A percentile compares a stretch with the other conserved stretches of the same genome.
Evolutionary conservation across 192 early-diverging fungal species (phyloP).

Genomic region (Coemansia sp.): DNA sequence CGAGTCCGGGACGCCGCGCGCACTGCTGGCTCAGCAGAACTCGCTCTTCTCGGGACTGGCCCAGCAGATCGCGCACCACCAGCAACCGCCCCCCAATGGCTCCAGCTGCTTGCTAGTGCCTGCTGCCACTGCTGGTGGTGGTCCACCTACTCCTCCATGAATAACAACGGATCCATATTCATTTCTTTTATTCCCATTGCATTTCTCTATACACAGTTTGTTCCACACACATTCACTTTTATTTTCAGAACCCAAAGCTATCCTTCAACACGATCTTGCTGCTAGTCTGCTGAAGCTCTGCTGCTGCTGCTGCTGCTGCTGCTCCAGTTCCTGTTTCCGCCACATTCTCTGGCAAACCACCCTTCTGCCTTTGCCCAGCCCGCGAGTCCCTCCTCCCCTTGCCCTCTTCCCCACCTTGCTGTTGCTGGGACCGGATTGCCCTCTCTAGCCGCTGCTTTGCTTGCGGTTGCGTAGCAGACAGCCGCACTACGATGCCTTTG

Average conservation of each 20-base stretch:
- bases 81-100: no score
- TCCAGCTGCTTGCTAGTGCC: no score
- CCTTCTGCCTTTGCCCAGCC: no score
- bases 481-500: conserved; percentile 19
- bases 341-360: background rate
- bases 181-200: background rate
- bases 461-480: conserved; percentile 22
- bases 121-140: background rate
- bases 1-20: conserved; percentile 18
- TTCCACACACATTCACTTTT: background rate
- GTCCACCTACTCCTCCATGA: conserved; percentile 14
- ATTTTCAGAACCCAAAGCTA: conserved; percentile 27
- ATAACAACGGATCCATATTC: background rate
- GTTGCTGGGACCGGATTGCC: conserved; percentile 25
- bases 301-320: background rate
- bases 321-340: background rate
- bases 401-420: background rate
- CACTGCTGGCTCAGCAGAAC: background rate
- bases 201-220: background rate
- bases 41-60: conserved; percentile 16
- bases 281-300: background rate
- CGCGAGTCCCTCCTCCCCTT: no score
- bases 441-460: conserved; percentile 32
- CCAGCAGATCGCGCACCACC: background rate
- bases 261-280: conserved; percentile 30